Evolutionary conservation across 306 rosid genomes (phyloP).

Genomic region (Pyrus betulifolia): DNA sequence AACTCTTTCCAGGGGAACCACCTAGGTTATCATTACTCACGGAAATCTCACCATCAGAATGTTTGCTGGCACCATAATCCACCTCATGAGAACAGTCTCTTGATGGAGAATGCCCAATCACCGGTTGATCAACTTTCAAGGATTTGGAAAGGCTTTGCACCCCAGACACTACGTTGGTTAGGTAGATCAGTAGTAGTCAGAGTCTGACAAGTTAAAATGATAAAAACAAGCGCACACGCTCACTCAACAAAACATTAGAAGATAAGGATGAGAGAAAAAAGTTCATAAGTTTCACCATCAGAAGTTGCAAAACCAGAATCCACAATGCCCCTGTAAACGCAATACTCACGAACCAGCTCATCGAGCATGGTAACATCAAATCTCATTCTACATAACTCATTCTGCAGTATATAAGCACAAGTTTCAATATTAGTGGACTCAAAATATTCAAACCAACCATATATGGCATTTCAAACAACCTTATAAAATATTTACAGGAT

Average conservation of each 20-base stretch:
- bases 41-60: constrained; percentile 78
- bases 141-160: constrained; percentile 40
- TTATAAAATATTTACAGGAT: not conserved
- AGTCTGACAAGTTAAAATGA: not conserved
- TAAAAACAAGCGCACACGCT: not conserved
- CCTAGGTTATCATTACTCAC: constrained; percentile 45
- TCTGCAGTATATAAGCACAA: constrained; percentile 50
- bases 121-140: constrained; percentile 46
- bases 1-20: constrained; percentile 73
- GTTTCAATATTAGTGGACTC: not conserved
- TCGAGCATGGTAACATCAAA: constrained; percentile 83
- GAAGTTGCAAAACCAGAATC: constrained; percentile 49
- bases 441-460: not conserved
- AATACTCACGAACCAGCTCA: constrained; percentile 93
- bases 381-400: constrained; percentile 80
- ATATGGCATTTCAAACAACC: not conserved
- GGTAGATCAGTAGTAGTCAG: constrained; percentile 8
- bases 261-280: not conserved
- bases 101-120: constrained; percentile 42
- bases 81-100: constrained; percentile 57
- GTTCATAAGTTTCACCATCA: constrained; percentile 21
- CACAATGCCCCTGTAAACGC: constrained; percentile 92
- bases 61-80: constrained; percentile 57
- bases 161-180: constrained; percentile 31
- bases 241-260: not conserved